These are phyloP conservation scores for Stentor coeruleus DNA, from an alignment of 73 alveolate genomes.

Conservation along the genomic window DNA sequence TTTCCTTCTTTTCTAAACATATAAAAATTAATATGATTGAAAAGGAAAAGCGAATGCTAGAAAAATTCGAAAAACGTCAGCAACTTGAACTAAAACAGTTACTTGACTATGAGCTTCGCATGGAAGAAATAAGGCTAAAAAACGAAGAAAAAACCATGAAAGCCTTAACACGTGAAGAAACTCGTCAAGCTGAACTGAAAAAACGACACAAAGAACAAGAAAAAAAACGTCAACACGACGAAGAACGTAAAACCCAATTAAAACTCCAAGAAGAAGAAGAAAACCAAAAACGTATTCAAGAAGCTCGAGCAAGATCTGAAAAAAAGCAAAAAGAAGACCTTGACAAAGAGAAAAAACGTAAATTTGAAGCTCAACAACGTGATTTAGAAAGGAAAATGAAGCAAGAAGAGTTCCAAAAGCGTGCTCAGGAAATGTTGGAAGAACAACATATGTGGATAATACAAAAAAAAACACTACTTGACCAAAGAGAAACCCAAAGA, in stretches of 20 bases:
- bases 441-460: neutral
- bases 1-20: neutral
- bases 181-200: neutral
- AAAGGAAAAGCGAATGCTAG: neutral
- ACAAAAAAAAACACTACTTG: constrained; percentile 6
- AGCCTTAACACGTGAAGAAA: neutral
- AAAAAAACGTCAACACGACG: constrained; percentile 8
- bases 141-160: constrained; percentile 22
- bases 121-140: neutral
- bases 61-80: constrained; percentile 7
- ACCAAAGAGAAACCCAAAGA: constrained; percentile 18
- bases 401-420: constrained; percentile 23
- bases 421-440: constrained; percentile 5
- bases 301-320: constrained; percentile 13
- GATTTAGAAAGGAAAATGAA: neutral
- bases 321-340: constrained; percentile 16
- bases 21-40: neutral
- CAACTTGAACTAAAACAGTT: constrained; percentile 20
- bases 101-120: constrained; percentile 25
- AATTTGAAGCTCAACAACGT: neutral
- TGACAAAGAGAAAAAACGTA: neutral
- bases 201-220: constrained; percentile 17
- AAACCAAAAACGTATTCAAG: neutral
- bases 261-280: constrained; percentile 4
- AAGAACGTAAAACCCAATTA: neutral